Evolutionary conservation across 176 grass and related monocot genomes (phyloP).

Genomic region (Oryza glaberrima): DNA sequence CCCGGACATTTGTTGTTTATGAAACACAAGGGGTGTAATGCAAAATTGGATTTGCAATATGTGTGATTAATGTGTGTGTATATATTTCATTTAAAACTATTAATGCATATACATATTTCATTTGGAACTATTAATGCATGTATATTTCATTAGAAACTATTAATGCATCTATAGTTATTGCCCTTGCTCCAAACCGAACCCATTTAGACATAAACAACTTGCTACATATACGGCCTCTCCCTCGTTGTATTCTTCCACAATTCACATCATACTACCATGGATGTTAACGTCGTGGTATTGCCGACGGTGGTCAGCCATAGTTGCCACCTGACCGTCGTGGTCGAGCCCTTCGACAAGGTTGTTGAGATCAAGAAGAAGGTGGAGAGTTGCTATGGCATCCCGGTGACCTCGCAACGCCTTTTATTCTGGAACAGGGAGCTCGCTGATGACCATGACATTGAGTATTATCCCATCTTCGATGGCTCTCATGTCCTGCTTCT

Average conservation of each 20-base stretch:
- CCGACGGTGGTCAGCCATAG: background rate
- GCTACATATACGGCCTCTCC: background rate
- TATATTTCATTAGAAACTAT: background rate
- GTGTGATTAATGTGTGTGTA: too few relatives aligned
- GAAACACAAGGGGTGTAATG: too few relatives aligned
- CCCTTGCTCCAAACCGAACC: background rate
- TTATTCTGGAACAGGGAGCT: background rate
- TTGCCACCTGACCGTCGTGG: background rate
- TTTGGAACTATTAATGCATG: too few relatives aligned
- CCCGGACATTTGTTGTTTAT: too few relatives aligned
- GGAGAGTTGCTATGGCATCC: background rate
- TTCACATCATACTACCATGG: background rate
- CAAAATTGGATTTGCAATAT: too few relatives aligned
- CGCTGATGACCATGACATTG: background rate
- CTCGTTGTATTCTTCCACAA: background rate
- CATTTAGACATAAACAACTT: too few relatives aligned
- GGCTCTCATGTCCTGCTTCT: too few relatives aligned
- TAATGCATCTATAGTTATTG: background rate
- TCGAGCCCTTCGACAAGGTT: background rate
- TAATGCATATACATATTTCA: too few relatives aligned
- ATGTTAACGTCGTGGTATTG: background rate
- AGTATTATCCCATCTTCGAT: too few relatives aligned
- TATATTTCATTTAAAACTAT: too few relatives aligned
- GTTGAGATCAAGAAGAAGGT: background rate
- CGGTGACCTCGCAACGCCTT: background rate